Conservation (phyloP, 1,284 basidiomycete species). For the Sporisorium scitamineum region DNA sequence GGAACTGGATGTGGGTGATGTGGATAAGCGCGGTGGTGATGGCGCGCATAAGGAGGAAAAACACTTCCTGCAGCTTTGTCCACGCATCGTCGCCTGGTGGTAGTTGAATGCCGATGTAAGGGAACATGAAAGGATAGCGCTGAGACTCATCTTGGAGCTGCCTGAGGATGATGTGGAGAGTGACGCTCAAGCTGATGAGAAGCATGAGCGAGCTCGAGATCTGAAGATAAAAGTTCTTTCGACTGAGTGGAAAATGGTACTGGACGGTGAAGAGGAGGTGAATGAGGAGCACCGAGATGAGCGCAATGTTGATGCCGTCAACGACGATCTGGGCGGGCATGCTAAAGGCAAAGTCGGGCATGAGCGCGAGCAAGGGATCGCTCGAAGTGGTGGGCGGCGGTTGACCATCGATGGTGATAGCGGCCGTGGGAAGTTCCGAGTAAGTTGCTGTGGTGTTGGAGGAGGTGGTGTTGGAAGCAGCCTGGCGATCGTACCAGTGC, state of each 20-base stretch:
- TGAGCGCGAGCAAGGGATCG: slow-evolving; percentile 54
- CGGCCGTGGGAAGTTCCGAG: slow-evolving; percentile 44
- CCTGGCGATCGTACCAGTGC: slow-evolving; percentile 15
- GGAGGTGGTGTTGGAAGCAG: slow-evolving; percentile 6
- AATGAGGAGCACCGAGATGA: slow-evolving; percentile 86
- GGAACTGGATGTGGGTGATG: slow-evolving; percentile 96
- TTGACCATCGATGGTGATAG: slow-evolving; percentile 50
- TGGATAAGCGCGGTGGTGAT: slow-evolving; percentile 86
- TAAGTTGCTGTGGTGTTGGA: slow-evolving; percentile 18
- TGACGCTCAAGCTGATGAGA: slow-evolving; percentile 71
- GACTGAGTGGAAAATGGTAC: slow-evolving; percentile 94
- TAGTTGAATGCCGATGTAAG: slow-evolving; percentile 81
- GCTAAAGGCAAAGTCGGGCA: slow-evolving; percentile 76
- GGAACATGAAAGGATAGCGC: slow-evolving; percentile 93
- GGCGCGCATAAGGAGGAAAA: slow-evolving; percentile 89
- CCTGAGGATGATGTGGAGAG: slow-evolving; percentile 75
- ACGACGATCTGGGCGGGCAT: slow-evolving; percentile 91
- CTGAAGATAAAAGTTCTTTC: slow-evolving; percentile 90
- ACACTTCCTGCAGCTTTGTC: slow-evolving; percentile 78
- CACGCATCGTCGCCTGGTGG: slow-evolving; percentile 81
- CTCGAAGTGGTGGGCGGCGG: slow-evolving; percentile 45
- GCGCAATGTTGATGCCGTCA: slow-evolving; percentile 86
- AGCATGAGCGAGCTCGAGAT: slow-evolving; percentile 83
- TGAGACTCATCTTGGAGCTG: slow-evolving; percentile 76
- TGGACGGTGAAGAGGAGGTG: slow-evolving; percentile 94